A percentile compares a stretch with the other conserved stretches of the same genome.
phyloP scores from a whole-genome alignment of 805 yeast genomes.

The Suhomyces prunicola region DNA sequence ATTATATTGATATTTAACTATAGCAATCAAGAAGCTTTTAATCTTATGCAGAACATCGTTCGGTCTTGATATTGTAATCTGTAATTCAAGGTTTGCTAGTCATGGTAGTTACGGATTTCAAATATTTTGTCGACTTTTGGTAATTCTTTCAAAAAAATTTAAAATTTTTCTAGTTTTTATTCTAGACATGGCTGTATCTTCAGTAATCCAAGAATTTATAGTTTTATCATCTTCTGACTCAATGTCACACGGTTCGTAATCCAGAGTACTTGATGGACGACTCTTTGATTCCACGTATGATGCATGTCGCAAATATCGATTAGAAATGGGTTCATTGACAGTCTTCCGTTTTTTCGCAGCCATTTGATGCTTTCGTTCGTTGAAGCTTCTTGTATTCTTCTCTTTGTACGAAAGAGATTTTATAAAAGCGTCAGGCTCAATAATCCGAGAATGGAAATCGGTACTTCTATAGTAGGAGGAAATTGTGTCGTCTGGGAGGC shows the following conservation, averaged over 20 bases:
- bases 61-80: neutral
- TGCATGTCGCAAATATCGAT: neutral
- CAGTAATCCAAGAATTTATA: neutral
- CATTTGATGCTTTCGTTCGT: neutral
- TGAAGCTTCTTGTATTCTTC: neutral
- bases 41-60: neutral
- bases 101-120: constrained; percentile 4
- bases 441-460: neutral
- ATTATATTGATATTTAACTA: neutral
- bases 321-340: neutral
- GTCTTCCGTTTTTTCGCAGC: neutral
- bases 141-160: neutral
- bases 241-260: neutral
- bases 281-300: neutral
- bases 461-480: neutral
- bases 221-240: neutral
- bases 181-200: neutral
- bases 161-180: neutral
- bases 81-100: constrained; percentile 8
- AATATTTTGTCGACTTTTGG: neutral
- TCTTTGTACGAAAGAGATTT: neutral
- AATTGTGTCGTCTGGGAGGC: neutral
- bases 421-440: neutral
- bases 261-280: neutral
- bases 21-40: neutral